Evolutionary conservation across 352 stramenopile species (phyloP).

Genomic region (Phytophthora sp.): DNA sequence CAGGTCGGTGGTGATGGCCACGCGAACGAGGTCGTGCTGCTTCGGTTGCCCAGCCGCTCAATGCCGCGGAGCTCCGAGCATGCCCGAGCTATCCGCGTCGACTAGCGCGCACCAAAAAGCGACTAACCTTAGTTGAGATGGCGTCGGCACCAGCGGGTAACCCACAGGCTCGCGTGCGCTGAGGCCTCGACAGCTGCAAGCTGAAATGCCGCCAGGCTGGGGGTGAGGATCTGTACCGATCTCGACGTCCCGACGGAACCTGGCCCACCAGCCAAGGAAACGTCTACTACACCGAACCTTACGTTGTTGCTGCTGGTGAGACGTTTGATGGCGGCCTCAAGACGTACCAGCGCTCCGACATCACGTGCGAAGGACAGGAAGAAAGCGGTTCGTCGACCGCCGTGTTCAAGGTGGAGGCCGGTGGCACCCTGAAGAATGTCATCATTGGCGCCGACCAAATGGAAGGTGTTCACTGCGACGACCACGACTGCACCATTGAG

Average conservation of each 20-base stretch:
- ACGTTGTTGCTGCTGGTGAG: conserved; percentile 42
- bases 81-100: not conserved
- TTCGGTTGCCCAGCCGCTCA: no score
- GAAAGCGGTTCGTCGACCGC: conserved; percentile 31
- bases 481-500: conserved; percentile 49
- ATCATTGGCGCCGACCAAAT: conserved; percentile 57
- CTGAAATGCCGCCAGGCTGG: not conserved
- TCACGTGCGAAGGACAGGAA: conserved; percentile 41
- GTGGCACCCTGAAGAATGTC: conserved; percentile 53
- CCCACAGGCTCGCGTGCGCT: not conserved
- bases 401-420: conserved; percentile 50
- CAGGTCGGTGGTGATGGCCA: not conserved
- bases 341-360: conserved; percentile 60
- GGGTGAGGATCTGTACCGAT: conserved; percentile 8
- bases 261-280: conserved; percentile 27
- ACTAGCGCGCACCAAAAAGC: not conserved
- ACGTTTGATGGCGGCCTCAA: conserved; percentile 60
- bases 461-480: conserved; percentile 53
- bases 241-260: conserved; percentile 18
- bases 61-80: conserved; percentile 1
- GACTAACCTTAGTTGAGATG: conserved; percentile 14
- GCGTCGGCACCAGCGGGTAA: not conserved
- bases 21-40: conserved; percentile 1
- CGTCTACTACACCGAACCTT: conserved; percentile 30
- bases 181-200: not conserved